phyloP scores from a whole-genome alignment of 345 rosid genomes.

The Anacardium occidentale region DNA sequence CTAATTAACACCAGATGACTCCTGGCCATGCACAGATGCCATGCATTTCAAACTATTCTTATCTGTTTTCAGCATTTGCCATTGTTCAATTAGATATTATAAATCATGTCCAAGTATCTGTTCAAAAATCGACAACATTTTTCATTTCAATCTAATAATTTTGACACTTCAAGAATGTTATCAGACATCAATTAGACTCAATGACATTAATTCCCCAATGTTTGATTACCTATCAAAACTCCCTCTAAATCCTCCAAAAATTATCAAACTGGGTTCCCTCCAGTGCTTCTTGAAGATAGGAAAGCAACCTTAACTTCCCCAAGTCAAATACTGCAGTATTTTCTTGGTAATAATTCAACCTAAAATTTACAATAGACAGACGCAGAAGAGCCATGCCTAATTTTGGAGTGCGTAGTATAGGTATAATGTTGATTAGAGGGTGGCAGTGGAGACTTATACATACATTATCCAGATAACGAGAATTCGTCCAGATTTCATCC shows the following conservation, averaged over 20 bases:
- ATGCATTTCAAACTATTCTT: no score
- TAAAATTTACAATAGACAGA: neutral
- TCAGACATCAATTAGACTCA: no score
- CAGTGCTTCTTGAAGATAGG: neutral
- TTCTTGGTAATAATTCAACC: neutral
- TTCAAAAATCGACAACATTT: no score
- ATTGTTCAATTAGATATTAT: no score
- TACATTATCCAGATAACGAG: neutral
- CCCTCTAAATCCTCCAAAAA: neutral
- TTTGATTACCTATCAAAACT: no score
- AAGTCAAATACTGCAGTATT: neutral
- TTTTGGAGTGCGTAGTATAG: neutral
- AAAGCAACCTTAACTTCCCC: neutral
- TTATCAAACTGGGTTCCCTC: neutral
- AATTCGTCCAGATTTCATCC: conserved; percentile 2
- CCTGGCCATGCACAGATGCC: no score
- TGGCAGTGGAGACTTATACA: neutral
- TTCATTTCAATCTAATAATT: no score
- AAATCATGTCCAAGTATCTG: no score
- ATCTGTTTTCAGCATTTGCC: no score
- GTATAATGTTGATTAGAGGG: neutral
- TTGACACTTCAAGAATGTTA: no score
- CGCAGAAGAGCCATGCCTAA: neutral
- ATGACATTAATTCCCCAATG: no score
- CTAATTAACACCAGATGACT: no score